phyloP scores from a whole-genome alignment of 306 rosid species.

The Oemleria cerasiformis region DNA sequence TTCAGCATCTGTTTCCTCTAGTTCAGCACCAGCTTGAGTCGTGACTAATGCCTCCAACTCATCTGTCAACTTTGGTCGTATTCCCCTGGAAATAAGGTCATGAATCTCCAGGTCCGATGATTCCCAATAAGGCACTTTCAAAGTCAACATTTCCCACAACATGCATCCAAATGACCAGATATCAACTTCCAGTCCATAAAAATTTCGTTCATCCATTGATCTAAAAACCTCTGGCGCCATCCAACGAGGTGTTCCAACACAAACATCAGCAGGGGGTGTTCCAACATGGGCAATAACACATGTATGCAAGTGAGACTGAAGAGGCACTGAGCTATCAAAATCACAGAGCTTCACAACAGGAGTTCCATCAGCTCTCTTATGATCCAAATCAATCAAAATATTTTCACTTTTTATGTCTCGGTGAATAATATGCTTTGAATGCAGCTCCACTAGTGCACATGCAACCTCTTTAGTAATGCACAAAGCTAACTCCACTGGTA shows the following conservation, averaged over 20 bases:
- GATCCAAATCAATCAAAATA: slow-evolving; percentile 67
- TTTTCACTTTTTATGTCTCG: slow-evolving; percentile 92
- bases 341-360: slow-evolving; percentile 90
- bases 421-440: slow-evolving; percentile 83
- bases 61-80: slow-evolving; percentile 59
- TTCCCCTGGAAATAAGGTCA: slow-evolving; percentile 57
- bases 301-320: slow-evolving; percentile 66
- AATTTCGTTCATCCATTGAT: slow-evolving; percentile 55
- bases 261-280: slow-evolving; percentile 70
- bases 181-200: slow-evolving; percentile 87
- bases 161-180: slow-evolving; percentile 97
- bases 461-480: slow-evolving; percentile 73
- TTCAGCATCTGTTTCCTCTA: slow-evolving; percentile 40
- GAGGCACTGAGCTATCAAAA: slow-evolving; percentile 93
- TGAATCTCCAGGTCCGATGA: slow-evolving; percentile 50
- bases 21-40: slow-evolving; percentile 48
- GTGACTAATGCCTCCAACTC: slow-evolving; percentile 54
- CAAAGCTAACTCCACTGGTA: slow-evolving; percentile 62
- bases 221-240: slow-evolving; percentile 95
- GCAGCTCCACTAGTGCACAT: slow-evolving; percentile 74
- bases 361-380: slow-evolving; percentile 65
- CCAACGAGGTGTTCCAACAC: slow-evolving; percentile 97
- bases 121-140: slow-evolving; percentile 66
- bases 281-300: slow-evolving; percentile 87
- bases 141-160: slow-evolving; percentile 69